Evolutionary conservation across 768 basidiomycete genomes (phyloP), one percentile per base, ranked within the genome.

Genomic region (Pleurotus tuber-regium): DNA sequence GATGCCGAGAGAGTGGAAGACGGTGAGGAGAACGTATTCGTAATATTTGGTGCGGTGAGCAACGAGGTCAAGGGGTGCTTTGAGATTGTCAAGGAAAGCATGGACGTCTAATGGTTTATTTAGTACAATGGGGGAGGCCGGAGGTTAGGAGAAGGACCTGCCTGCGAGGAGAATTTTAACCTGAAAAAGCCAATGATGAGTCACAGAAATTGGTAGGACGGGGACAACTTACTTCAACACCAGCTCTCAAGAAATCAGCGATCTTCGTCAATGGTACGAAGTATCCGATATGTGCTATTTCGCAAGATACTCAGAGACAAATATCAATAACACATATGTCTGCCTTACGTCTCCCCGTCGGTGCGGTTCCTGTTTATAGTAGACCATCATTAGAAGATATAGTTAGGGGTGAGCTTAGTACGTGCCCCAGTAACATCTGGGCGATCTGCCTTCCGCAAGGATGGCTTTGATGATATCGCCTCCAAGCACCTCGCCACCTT

Each of bases 21-120:
- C 87, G 28, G 93, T 78, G 39, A 79, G 79, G 23, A 98, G 78
- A 52, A 98, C 53, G 62, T 79, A 77, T 60, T 92, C 74, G 73
- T 99, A 99, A 82, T 96, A 99, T 59, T 86, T 84, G 53, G 88
- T 90, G 24, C 95, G 81, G 69, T 94, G 79, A 0, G 77, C 79
- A 41, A 99, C 92, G 52, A 97, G 89, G 42, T 94, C 92, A 1
- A 96, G 72, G 0, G 96, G 95, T 0, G 97, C 95, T 70, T 99
- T 99, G 59, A 95, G 74, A 63, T 98, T 97, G 66, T 99, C 97
- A 41, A 99, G 82, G 75, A 98, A 98, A 5, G 94, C 97, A 61
- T 98, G 97, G 11, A 98, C 82, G 64, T 97, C 93, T n/a, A n/a
- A n/a, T n/a, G n/a, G n/a, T n/a, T n/a, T n/a, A n/a, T n/a, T n/a